Evolutionary conservation across 306 rosid species (phyloP).

Genomic region (Glycine tomentella): DNA sequence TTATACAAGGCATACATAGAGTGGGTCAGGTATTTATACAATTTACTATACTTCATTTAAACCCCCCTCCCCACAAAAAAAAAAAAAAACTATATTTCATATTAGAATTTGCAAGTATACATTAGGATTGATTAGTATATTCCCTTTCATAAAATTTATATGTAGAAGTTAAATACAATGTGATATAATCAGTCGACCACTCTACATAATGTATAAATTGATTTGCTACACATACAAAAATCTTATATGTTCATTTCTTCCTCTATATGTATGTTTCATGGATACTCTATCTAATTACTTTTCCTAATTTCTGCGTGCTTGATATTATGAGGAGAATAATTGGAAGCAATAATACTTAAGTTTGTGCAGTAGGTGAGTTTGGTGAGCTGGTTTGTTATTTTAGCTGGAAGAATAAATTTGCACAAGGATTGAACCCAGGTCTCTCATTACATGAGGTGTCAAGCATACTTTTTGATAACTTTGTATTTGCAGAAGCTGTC

Average conservation of each 20-base stretch:
- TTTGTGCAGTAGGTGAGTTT: conserved; percentile 35
- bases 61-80: not conserved
- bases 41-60: not conserved
- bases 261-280: not conserved
- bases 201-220: conserved; percentile 16
- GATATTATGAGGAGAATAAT: conserved; percentile 4
- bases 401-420: conserved; percentile 22
- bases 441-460: conserved; percentile 12
- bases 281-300: not conserved
- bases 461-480: conserved; percentile 19
- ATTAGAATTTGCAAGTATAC: not conserved
- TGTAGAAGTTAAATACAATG: too few species aligned
- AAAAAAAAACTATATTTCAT: too few species aligned
- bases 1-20: not conserved
- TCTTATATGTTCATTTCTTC: not conserved
- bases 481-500: conserved; percentile 30
- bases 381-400: conserved; percentile 18
- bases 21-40: not conserved
- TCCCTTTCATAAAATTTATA: not conserved
- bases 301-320: not conserved
- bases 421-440: conserved; percentile 17
- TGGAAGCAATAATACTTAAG: conserved; percentile 4
- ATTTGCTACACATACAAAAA: not conserved
- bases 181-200: not conserved
- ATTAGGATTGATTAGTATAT: not conserved